Evolutionary conservation across 2,329 filamentous ascomycete genomes (phyloP), one percentile per base, ranked within the genome.

Genomic region (Alternaria arborescens): DNA sequence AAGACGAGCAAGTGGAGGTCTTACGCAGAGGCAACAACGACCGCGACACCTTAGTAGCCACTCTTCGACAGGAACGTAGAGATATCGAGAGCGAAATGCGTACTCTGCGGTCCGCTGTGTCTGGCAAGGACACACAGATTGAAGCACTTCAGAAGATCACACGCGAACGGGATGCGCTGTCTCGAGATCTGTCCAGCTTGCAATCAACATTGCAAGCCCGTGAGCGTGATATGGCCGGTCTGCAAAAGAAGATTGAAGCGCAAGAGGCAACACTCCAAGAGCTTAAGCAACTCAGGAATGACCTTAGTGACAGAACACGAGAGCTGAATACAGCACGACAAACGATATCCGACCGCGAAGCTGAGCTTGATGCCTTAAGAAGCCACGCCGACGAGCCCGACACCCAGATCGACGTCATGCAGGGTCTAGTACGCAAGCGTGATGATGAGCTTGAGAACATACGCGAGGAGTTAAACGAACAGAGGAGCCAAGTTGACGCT

Each of bases 401-500:
- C 47, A 77, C 78, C 2, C 77, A 79, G 42, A 67, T 80, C 12
- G 77, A 80, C 36, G 77, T 78, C 46, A 79, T 83, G 60, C 77
- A 79, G 32, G 72, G 74, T 41, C 71, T 83, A 32, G 78, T 82
- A 36, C 77, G 77, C 20, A 77, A 82, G 58, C 78, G 82, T 3
- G 78, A 82, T 28, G 67, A 77, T 44, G 83, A 88, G 57, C 80
- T 89, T 2, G 83, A 86, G 51, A 83, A 86, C 57, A 81, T 86
- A 22, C 81, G 85, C 32, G 79, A 83, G 24, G 82, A 75, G 10
- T 65, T 79, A 51, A 76, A 78, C 48, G 58, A 61, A 8, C 73
- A 74, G 43, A 70, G 73, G 38, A 63, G 69, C 24, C 68, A 77
- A 40, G 64, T 77, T 5, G 77, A 79, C 7, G 58, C 62, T 12